phyloP scores from a whole-genome alignment of 371 early-diverging fungal species.

The Rhizopus sp. region DNA sequence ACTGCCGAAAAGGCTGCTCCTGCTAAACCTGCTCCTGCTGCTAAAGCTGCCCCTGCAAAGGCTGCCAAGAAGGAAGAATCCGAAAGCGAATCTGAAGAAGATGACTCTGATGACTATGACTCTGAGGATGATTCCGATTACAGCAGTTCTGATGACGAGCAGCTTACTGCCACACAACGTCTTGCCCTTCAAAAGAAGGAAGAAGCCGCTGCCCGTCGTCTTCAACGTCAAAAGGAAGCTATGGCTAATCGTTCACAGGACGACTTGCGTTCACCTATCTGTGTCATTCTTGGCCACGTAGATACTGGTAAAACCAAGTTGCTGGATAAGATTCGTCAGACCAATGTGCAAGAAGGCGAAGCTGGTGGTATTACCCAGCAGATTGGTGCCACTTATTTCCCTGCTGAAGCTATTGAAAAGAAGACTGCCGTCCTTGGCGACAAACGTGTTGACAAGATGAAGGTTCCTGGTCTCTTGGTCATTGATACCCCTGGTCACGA shows the following conservation, averaged over 20 bases:
- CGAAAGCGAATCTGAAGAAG: conserved; percentile 28
- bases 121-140: conserved; percentile 48
- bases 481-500: conserved; percentile 99
- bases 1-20: conserved; percentile 35
- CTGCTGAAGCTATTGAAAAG: conserved; percentile 88
- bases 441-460: conserved; percentile 52
- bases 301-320: conserved; percentile 99
- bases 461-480: conserved; percentile 97
- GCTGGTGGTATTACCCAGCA: conserved; percentile 99
- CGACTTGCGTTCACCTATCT: conserved; percentile 97
- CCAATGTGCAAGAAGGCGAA: conserved; percentile 99
- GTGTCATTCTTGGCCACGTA: conserved; percentile 99
- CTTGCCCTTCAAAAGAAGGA: conserved; percentile 73
- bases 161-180: conserved; percentile 58
- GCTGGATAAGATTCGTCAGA: conserved; percentile 99
- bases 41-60: conserved; percentile 6
- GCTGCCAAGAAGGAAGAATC: conserved; percentile 4
- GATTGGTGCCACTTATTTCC: conserved; percentile 99
- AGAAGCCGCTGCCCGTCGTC: conserved; percentile 80
- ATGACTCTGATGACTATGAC: conserved; percentile 51
- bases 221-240: conserved; percentile 75
- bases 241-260: conserved; percentile 86
- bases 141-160: conserved; percentile 57
- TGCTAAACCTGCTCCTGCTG: conserved; percentile 32
- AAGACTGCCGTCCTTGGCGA: conserved; percentile 84